A percentile compares a stretch with the other conserved stretches of the same genome.
Evolutionary conservation across 2,329 filamentous ascomycete genomes (phyloP).

Genomic region (Furcasterigmium sp.): DNA sequence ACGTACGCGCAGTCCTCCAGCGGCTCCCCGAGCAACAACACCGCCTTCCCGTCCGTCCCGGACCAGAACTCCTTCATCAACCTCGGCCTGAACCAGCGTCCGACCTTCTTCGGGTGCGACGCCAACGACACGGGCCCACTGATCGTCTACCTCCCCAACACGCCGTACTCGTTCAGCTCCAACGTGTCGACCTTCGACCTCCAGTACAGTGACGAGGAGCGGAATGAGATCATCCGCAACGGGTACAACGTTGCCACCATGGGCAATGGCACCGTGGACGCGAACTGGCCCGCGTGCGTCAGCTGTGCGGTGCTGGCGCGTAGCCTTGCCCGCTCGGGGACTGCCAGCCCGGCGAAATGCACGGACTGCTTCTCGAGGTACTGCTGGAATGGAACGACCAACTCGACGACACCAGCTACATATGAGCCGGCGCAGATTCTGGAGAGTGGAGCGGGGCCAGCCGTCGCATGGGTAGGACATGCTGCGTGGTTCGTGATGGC

Average conservation of each 20-base stretch:
- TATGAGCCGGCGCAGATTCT: conserved; percentile 34
- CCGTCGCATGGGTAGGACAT: too few relatives aligned
- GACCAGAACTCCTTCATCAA: conserved; percentile 76
- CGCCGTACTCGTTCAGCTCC: conserved; percentile 64
- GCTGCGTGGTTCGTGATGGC: too few relatives aligned
- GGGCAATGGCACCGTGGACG: conserved; percentile 68
- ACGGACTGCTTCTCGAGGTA: conserved; percentile 68
- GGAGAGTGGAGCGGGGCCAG: neutral
- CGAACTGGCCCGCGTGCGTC: conserved; percentile 70
- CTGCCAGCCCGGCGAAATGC: conserved; percentile 62
- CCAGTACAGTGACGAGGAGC: conserved; percentile 55
- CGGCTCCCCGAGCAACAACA: conserved; percentile 57
- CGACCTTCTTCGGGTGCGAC: conserved; percentile 79
- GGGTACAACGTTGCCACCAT: conserved; percentile 74
- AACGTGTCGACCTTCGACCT: conserved; percentile 72
- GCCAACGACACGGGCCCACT: conserved; percentile 59
- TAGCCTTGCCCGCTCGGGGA: conserved; percentile 57
- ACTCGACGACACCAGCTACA: conserved; percentile 18
- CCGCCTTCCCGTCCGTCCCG: conserved; percentile 66
- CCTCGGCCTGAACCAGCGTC: conserved; percentile 65
- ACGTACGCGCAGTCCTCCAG: conserved; percentile 64
- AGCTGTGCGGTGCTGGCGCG: conserved; percentile 74
- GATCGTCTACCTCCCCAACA: conserved; percentile 78
- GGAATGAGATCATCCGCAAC: conserved; percentile 73
- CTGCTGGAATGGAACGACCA: conserved; percentile 75